Base-by-base conservation (phyloP, 495 filamentous ascomycete genomes). In the Pyrenula massariospora region DNA sequence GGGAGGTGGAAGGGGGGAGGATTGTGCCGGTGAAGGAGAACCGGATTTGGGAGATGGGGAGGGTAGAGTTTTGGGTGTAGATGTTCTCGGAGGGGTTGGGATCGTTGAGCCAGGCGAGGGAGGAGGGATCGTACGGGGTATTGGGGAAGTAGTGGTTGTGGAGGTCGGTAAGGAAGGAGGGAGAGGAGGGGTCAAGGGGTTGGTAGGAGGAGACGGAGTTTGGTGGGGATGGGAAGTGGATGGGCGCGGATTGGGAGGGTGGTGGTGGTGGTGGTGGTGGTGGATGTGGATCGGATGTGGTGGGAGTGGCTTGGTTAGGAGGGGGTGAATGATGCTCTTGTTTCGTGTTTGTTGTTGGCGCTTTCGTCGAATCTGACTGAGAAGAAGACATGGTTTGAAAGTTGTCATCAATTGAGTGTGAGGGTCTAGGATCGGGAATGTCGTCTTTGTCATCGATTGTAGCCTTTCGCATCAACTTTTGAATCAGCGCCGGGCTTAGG, bases 91-190 rank as follows among this genome's bases (percentile, higher is more conserved):
- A 84, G 57, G 80, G 75, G 10, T 84, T 77, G 36, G 86, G 64
- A 12, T 87, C 84, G 42, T 84, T 79, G 79, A 97, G 91, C 93
- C 93, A 98, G 20, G 89, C 86, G 2, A 98, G 78, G 12, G 86
- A 83, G 23, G 86, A 82, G 0, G 92, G 91, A 70, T 96, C 89
- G 51, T 87, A 77, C 12, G 92, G 79, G 2, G 95, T 84, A 57
- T 80, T 74, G 20, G 93, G 92, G 76, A 95, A 98, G 78, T 93
- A 98, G 68, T 92, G 95, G 0, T 79, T 67, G 75, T 96, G 91
- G 10, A 98, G 81, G 57, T 86, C 82, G 22, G 76, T 68, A 53
- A 96, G 84, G 74, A 98, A 97, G 60, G 86, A 78, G 0, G 89
- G 84, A 53, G 87, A 86, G 21, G 77, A 73, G 0, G 91, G 93